These are phyloP conservation scores for Saccharum hybrid DNA, from an alignment of 202 grass and related monocot genomes.

Conservation along the genomic window DNA sequence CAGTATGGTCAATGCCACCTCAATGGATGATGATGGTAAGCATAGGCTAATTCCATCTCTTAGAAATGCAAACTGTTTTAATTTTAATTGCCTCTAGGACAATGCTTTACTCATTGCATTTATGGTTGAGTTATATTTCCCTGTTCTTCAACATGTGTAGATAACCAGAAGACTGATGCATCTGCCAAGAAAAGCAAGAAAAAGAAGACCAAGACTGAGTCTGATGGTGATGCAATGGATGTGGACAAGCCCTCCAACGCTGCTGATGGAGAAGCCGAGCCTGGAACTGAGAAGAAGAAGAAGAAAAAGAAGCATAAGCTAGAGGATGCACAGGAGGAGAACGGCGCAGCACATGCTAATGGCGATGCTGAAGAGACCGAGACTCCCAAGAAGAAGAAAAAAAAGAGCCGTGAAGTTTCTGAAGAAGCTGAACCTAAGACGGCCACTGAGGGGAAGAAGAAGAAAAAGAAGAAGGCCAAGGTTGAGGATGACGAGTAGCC, in stretches of 20 bases:
- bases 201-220: constrained; percentile 63
- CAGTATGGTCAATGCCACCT: constrained; percentile 40
- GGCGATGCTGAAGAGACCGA: constrained; percentile 44
- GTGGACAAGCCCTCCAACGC: constrained; percentile 52
- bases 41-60: background rate
- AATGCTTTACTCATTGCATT: background rate
- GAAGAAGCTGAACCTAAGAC: constrained; percentile 56
- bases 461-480: constrained; percentile 67
- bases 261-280: constrained; percentile 57
- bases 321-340: constrained; percentile 54
- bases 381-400: constrained; percentile 88
- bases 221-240: constrained; percentile 66
- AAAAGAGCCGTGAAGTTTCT: constrained; percentile 50
- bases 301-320: constrained; percentile 89
- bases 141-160: constrained; percentile 23
- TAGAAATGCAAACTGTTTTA: background rate
- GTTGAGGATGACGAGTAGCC: constrained; percentile 49
- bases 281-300: constrained; percentile 78
- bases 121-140: background rate
- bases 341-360: constrained; percentile 20
- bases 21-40: constrained; percentile 53
- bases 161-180: constrained; percentile 30
- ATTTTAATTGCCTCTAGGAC: background rate
- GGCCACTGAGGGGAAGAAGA: constrained; percentile 68
- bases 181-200: constrained; percentile 93